Evolutionary conservation across 176 grass and related monocot species (phyloP), one percentile per base, ranked within the genome.

Genomic region (Triticum turgidum): DNA sequence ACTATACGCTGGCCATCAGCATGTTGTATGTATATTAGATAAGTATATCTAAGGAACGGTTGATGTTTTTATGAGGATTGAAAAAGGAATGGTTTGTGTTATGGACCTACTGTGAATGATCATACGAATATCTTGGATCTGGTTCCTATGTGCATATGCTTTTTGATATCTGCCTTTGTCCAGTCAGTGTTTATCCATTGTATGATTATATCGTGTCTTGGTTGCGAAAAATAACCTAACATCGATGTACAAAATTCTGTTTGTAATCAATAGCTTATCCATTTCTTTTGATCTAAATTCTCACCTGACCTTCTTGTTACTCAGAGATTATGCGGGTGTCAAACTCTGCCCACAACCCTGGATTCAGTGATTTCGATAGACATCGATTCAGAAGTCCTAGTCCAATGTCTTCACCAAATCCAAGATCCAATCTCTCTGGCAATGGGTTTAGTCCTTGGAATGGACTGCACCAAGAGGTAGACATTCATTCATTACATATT

Each of bases 251-350:
- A 77, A 2, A 73, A 76, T 86, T 73, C 22, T 41, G 5, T 73
- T 75, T 62, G 9, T 89, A 63, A 78, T 76, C 45, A 82, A 66
- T 17, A 61, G 65, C n/a, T 37, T 86, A 20, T 84, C 34, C 29
- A 54, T 61, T 80, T n/a, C 4, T 73, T 59, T 38, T 79, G 42
- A 89, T 79, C 25, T 38, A 82, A 83, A 11, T 76, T 65, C 24
- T 49, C 17, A 69, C 87, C 24, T 87, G 76, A 44, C 20, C 5
- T 88, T 75, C 70, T 29, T 74, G 45, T 9, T 85, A 58, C 49
- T 38, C 89, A 98, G 95, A 98, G 83, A 95, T 98, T 87, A 90
- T 92, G 87, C 83, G 93, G 81, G 95, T 93, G 85, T 93, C 93
- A 89, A 89, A 83, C 93, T 90, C 85, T 82, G 76, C 90, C 37